Conservation (phyloP, 2,329 filamentous ascomycete species). For the Colletotrichum horii region DNA sequence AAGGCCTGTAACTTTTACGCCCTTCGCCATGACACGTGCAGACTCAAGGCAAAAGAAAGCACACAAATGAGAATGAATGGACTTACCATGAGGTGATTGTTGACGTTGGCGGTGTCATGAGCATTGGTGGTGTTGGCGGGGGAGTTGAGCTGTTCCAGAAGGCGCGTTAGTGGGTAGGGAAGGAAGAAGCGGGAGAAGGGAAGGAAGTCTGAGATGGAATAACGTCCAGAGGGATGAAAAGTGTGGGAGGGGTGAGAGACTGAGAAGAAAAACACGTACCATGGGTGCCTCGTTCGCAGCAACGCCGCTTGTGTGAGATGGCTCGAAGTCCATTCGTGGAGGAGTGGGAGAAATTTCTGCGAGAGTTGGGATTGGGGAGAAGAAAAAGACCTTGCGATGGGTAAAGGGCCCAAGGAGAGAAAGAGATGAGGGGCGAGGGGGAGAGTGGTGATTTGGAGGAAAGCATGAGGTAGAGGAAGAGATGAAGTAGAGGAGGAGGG, state of each 20-base stretch:
- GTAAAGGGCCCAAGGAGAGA: accelerated
- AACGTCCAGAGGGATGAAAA: too few relatives aligned
- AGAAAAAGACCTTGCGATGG: background rate
- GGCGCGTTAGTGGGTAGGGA: background rate
- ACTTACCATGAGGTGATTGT: background rate
- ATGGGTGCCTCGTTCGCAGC: background rate
- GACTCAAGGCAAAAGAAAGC: background rate
- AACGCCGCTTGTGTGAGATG: background rate
- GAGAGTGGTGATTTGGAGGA: background rate
- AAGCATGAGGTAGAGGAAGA: accelerated
- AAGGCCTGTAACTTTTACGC: background rate
- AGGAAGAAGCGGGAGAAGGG: background rate
- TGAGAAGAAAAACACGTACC: background rate
- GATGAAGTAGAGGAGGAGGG: accelerated
- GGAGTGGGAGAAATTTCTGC: background rate
- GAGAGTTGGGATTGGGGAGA: background rate
- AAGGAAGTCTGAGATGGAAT: background rate
- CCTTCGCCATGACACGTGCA: background rate
- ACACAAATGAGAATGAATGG: background rate
- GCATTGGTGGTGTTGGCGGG: accelerated
- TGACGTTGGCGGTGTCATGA: background rate
- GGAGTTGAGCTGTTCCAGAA: accelerated
- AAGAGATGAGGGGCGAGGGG: accelerated
- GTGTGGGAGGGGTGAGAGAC: background rate
- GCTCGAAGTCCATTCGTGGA: background rate